These are phyloP conservation scores for Neohortaea acidophila DNA, from an alignment of 495 filamentous ascomycete species.

Conservation along the genomic window DNA sequence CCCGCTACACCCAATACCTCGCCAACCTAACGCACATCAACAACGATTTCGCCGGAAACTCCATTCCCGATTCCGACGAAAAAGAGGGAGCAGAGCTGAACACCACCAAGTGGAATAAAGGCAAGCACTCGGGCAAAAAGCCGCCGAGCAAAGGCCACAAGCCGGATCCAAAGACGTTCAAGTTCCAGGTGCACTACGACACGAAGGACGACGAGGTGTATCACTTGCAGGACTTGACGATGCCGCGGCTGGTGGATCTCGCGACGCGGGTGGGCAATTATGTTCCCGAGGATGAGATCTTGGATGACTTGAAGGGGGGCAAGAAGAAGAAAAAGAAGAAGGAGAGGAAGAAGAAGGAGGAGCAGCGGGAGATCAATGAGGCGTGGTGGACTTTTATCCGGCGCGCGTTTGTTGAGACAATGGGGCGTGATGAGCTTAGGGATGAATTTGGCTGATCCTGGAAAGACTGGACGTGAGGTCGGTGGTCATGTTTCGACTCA, in stretches of 20 bases:
- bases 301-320: slow-evolving; percentile 26
- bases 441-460: slow-evolving; percentile 24
- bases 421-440: slow-evolving; percentile 41
- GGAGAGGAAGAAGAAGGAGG: slow-evolving; percentile 31
- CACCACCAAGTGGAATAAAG: slow-evolving; percentile 37
- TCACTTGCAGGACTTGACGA: slow-evolving; percentile 67
- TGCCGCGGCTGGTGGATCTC: slow-evolving; percentile 62
- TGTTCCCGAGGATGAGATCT: slow-evolving; percentile 19
- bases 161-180: slow-evolving; percentile 46
- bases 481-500: too few species aligned
- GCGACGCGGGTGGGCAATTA: slow-evolving; percentile 60
- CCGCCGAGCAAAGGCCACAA: slow-evolving; percentile 24
- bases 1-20: slow-evolving; percentile 77
- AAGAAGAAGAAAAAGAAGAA: slow-evolving; percentile 31
- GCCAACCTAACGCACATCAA: slow-evolving; percentile 86
- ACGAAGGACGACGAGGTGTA: slow-evolving; percentile 62
- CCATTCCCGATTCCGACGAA: not conserved
- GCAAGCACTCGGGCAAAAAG: slow-evolving; percentile 31
- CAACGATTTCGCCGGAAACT: slow-evolving; percentile 35
- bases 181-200: slow-evolving; percentile 74
- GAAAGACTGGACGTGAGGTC: too few species aligned
- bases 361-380: slow-evolving; percentile 36
- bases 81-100: not conserved
- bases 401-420: slow-evolving; percentile 65
- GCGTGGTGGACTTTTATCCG: slow-evolving; percentile 62